Evolutionary conservation across 2,329 filamentous ascomycete species (phyloP), one percentile per base, ranked within the genome.

Genomic region (Aspergillus alliaceus): DNA sequence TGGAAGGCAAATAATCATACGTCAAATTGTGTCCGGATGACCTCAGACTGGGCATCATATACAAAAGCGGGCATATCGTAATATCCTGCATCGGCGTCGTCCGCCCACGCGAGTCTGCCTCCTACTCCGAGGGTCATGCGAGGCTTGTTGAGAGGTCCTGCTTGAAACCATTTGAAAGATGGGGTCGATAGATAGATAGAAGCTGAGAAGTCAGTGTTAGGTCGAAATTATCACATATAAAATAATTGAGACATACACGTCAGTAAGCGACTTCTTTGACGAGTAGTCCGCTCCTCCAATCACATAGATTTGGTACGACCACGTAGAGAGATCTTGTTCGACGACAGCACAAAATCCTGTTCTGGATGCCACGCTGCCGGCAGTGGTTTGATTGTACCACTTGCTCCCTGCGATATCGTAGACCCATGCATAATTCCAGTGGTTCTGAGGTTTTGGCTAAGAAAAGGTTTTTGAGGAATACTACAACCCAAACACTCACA

Each of bases 361-460:
- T 32, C 61, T 42, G 6, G 58, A 42, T 8, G 53, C 32, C 2
- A 54, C 60, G n/a, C 31, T 54, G 18, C 61, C 60, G 22, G 51
- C 53, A 15, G 61, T 64, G 12, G 60, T 56, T 32, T 64, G 61
- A 6, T 64, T 64, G 29, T 62, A 62, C 59, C 61, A 64, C 31
- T 51, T 60, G 7, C 27, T 54, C 9, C 34, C 37, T 11, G 58
- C 60, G 18, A 62, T 58, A 22, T 62, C 61, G 24, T 59, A 62
- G 2, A 64, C 35, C 24, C 59, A 53, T 7, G 60, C 60, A 40
- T 55, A 47, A 27, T 58, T 46, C 57, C 59, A 63, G 18, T 47
- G 27, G 25, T 60, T 64, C 59, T 62, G 31, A 3, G 6, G 18
- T 22, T n/a, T 0, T 15, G 18, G 7, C 18, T 49, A 9, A 29